Evolutionary conservation across 2,329 filamentous ascomycete genomes (phyloP), one percentile per base, ranked within the genome.

Genomic region (Colletotrichum godetiae): DNA sequence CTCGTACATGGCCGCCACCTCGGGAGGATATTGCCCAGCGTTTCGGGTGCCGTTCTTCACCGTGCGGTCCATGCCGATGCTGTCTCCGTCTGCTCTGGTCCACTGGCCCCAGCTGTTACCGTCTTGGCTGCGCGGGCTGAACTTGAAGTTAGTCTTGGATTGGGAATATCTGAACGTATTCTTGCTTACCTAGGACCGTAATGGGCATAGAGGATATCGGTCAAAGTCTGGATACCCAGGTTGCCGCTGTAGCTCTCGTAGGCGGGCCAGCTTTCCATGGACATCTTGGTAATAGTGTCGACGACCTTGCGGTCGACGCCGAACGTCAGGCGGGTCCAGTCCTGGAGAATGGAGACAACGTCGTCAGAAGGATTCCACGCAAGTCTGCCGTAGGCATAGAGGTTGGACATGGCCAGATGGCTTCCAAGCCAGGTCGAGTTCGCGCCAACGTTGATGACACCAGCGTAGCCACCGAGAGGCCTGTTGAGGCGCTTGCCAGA

Each of bases 171-270:
- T 5, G 11, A 13, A 7, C 19, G 46, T 10, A 19, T 3, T 3
- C 3, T 22, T 27, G 49, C 15, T 64, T 55, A 64, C 61, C 61
- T 64, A 12, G 92, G 91, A 0, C 92, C 92, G 77, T 89, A 92
- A 81, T 94, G 92, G 0, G 88, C 89, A 73, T 90, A 89, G 0
- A 92, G 82, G 67, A 93, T 93, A 77, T 94, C 91, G 0, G 90
- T 91, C 58, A 94, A 80, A 0, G 92, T 94, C 77, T 94, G 92
- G 5, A 92, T 87, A 11, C 92, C 92, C 0, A 94, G 84, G 75
- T 94, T 94, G 5, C 92, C 92, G 0, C 86, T 90, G 82, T 94
- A 93, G 78, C 91, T 90, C 81, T 93, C 92, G 70, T 94, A 94
- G 0, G 91, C 88, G 0, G 89, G 90, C 92, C 92, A 94, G 0